phyloP scores from a whole-genome alignment of 352 stramenopile genomes.

The Pythium myriotylum region DNA sequence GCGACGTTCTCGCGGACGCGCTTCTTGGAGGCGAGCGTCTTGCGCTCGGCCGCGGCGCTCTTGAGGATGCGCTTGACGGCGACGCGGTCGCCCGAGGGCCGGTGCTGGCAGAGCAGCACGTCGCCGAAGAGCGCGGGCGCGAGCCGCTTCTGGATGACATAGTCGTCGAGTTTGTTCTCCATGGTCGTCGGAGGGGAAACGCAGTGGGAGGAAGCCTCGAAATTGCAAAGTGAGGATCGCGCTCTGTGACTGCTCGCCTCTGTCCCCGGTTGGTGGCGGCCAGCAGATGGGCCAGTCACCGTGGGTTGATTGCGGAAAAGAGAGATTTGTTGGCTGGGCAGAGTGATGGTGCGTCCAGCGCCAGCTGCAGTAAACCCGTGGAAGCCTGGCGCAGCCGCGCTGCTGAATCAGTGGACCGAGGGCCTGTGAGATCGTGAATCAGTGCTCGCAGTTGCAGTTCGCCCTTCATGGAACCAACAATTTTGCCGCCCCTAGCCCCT shows the following conservation, averaged over 20 bases:
- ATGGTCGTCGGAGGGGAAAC: constrained; percentile 25
- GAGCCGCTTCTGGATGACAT: constrained; percentile 78
- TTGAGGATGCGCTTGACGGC: constrained; percentile 82
- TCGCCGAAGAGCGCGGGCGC: constrained; percentile 80
- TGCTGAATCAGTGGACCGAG: constrained; percentile 4
- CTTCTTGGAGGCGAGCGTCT: constrained; percentile 69
- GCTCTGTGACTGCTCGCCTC: not conserved
- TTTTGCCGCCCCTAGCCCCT: constrained; percentile 26
- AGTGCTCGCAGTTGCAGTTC: constrained; percentile 12
- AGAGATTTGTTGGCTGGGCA: constrained; percentile 19
- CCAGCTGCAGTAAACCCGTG: too few relatives aligned
- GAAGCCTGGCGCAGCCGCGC: not conserved
- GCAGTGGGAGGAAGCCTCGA: constrained; percentile 20
- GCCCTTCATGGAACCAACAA: constrained; percentile 11
- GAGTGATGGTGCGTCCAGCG: constrained; percentile 22
- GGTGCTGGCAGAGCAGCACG: constrained; percentile 76
- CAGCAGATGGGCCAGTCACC: constrained; percentile 24
- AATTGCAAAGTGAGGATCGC: constrained; percentile 21
- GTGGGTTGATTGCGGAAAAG: constrained; percentile 26
- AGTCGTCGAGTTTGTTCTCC: constrained; percentile 71
- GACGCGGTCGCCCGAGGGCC: constrained; percentile 58
- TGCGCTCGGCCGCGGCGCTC: constrained; percentile 54
- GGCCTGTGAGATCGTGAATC: not conserved
- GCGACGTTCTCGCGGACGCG: constrained; percentile 81
- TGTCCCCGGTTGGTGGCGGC: constrained; percentile 1